phyloP scores from a whole-genome alignment of 2,329 filamentous ascomycete genomes.

The Colletotrichum sp. region DNA sequence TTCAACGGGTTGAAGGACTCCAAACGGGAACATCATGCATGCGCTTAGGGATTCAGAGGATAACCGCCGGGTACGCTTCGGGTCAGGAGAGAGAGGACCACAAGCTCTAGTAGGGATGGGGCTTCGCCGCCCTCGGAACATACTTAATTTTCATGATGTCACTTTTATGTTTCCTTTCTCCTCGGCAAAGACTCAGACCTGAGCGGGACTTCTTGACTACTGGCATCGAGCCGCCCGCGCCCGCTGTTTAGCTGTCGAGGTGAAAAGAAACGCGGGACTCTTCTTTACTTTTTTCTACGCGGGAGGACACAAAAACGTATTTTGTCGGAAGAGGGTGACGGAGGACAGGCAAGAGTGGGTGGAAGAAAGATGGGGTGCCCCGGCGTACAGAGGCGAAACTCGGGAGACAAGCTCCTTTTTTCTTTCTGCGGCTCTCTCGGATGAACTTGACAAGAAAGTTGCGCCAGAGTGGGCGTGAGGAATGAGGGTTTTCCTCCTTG shows the following conservation, averaged over 20 bases:
- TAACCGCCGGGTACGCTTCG: slow-evolving; percentile 1
- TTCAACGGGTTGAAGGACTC: slow-evolving; percentile 11
- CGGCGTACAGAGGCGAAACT: slow-evolving; percentile 11
- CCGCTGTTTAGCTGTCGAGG: neutral
- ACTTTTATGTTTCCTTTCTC: slow-evolving; percentile 4
- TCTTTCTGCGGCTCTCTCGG: slow-evolving; percentile 3
- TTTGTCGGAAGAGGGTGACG: slow-evolving; percentile 4
- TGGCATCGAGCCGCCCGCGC: neutral
- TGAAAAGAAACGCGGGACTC: neutral
- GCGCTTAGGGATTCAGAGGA: neutral
- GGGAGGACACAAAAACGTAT: neutral
- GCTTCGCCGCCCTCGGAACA: slow-evolving; percentile 16
- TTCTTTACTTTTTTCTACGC: neutral
- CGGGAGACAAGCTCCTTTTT: slow-evolving; percentile 8
- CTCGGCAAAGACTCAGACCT: neutral
- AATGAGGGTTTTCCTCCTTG: slow-evolving; percentile 4
- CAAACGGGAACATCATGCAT: neutral
- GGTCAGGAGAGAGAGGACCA: slow-evolving; percentile 8
- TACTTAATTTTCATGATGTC: slow-evolving; percentile 23
- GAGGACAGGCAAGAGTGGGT: slow-evolving; percentile 16
- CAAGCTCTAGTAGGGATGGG: slow-evolving; percentile 1
- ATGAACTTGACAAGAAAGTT: neutral
- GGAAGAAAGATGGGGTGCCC: neutral
- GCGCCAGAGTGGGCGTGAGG: neutral
- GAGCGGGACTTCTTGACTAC: neutral